These are phyloP conservation scores for Ulmus americana DNA, from an alignment of 331 rosid genomes.

Conservation along the genomic window DNA sequence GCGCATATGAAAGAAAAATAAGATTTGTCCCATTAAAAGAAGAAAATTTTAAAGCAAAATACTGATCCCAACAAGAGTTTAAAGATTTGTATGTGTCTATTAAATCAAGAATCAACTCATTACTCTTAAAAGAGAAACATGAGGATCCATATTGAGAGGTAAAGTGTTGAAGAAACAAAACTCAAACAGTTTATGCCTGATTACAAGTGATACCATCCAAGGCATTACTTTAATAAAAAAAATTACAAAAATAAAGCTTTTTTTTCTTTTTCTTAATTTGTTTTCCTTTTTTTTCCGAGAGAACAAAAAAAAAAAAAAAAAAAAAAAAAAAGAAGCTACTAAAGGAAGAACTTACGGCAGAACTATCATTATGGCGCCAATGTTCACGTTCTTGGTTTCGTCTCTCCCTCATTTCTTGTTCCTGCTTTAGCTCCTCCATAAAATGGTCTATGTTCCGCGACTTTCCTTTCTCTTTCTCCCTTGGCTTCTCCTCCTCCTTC, in stretches of 20 bases:
- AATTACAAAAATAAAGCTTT: no score
- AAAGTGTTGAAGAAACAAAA: conserved; percentile 5
- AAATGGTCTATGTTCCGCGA: conserved; percentile 82
- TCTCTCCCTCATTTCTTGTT: conserved; percentile 90
- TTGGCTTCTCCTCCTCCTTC: conserved; percentile 89
- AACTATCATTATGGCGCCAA: conserved; percentile 59
- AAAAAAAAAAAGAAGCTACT: conserved; percentile 13
- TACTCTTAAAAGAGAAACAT: neutral
- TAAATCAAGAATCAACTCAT: neutral
- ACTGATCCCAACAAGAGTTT: neutral
- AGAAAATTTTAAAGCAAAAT: neutral
- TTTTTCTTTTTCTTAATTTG: no score
- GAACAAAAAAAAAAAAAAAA: neutral
- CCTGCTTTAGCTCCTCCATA: conserved; percentile 98
- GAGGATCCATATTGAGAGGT: conserved; percentile 2
- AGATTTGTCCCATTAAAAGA: neutral
- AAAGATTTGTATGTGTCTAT: neutral
- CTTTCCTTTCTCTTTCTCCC: conserved; percentile 88
- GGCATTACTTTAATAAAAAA: no score
- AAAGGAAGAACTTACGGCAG: conserved; percentile 48
- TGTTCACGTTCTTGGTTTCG: conserved; percentile 89
- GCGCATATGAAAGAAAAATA: neutral
- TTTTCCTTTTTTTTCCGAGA: no score
- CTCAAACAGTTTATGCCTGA: neutral
- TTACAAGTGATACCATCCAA: no score